phyloP scores from a whole-genome alignment of 2,329 filamentous ascomycete species.

The Colletotrichum zoysiae region DNA sequence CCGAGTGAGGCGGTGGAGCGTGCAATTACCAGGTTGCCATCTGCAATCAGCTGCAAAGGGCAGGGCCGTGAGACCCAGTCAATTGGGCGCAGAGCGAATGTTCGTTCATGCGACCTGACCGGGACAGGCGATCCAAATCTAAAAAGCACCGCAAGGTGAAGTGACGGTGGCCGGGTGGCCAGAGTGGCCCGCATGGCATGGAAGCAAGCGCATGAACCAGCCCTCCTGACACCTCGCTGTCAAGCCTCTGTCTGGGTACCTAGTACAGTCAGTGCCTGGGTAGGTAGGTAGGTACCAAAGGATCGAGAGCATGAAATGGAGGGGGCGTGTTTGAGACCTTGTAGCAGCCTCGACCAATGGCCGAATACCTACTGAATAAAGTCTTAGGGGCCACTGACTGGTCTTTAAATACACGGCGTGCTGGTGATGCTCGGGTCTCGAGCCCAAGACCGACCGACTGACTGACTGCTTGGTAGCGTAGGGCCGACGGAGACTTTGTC shows the following conservation, averaged over 20 bases:
- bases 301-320: slow-evolving; percentile 25
- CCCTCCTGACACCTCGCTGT: slow-evolving; percentile 33
- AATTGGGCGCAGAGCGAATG: slow-evolving; percentile 38
- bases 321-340: slow-evolving; percentile 40
- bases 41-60: slow-evolving; percentile 40
- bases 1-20: slow-evolving; percentile 29
- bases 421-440: background rate
- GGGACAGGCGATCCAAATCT: slow-evolving; percentile 43
- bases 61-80: slow-evolving; percentile 38
- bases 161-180: background rate
- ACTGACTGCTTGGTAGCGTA: background rate
- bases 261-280: background rate
- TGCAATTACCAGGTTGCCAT: slow-evolving; percentile 42
- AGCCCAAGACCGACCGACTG: background rate
- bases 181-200: slow-evolving; percentile 30
- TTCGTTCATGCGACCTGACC: slow-evolving; percentile 42
- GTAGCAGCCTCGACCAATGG: slow-evolving; percentile 27
- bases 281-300: background rate
- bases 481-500: background rate
- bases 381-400: slow-evolving; percentile 20
- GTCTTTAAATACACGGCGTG: slow-evolving; percentile 12
- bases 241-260: slow-evolving; percentile 5
- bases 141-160: slow-evolving; percentile 23
- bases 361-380: slow-evolving; percentile 5
- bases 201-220: slow-evolving; percentile 30